phyloP scores from a whole-genome alignment of 192 early-diverging fungal species.

The Radiomyces spectabilis region DNA sequence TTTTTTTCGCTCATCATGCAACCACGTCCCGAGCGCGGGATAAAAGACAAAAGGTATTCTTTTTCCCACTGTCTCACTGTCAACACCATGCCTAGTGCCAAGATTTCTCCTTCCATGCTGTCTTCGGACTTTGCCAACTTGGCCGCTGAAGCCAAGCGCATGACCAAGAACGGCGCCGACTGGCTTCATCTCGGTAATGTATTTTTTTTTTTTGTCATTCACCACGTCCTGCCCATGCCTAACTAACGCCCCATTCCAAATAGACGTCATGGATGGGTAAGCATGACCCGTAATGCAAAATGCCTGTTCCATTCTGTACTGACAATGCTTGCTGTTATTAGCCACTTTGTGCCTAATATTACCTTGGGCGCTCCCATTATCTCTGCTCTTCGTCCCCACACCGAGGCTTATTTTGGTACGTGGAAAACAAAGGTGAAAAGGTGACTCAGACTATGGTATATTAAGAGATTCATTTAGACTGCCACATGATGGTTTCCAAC shows the following conservation, averaged over 20 bases:
- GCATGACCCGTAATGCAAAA: slow-evolving; percentile 4
- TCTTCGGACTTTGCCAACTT: slow-evolving; percentile 86
- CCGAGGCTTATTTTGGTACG: slow-evolving; percentile 80
- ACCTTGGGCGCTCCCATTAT: slow-evolving; percentile 93
- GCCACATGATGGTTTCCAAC: slow-evolving; percentile 57
- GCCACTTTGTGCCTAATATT: slow-evolving; percentile 97
- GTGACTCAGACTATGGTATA: not conserved
- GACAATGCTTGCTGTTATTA: slow-evolving; percentile 20
- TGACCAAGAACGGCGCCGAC: slow-evolving; percentile 88
- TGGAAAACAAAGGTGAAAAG: not conserved
- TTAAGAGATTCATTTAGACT: slow-evolving; percentile 28
- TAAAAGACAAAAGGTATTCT: no score
- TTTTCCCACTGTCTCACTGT: not conserved
- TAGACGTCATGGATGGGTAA: slow-evolving; percentile 93
- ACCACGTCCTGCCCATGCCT: not conserved
- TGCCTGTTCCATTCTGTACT: not conserved
- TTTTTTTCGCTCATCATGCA: no score
- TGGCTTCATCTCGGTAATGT: slow-evolving; percentile 75
- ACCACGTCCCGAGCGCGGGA: no score
- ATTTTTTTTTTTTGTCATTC: not conserved
- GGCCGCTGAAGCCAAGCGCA: slow-evolving; percentile 77
- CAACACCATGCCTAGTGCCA: slow-evolving; percentile 56
- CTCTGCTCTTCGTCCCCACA: slow-evolving; percentile 76
- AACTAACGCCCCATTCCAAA: not conserved
- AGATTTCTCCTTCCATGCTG: slow-evolving; percentile 88